Conservation (phyloP, 352 stramenopile genomes). For the Phytophthora ramorum region DNA sequence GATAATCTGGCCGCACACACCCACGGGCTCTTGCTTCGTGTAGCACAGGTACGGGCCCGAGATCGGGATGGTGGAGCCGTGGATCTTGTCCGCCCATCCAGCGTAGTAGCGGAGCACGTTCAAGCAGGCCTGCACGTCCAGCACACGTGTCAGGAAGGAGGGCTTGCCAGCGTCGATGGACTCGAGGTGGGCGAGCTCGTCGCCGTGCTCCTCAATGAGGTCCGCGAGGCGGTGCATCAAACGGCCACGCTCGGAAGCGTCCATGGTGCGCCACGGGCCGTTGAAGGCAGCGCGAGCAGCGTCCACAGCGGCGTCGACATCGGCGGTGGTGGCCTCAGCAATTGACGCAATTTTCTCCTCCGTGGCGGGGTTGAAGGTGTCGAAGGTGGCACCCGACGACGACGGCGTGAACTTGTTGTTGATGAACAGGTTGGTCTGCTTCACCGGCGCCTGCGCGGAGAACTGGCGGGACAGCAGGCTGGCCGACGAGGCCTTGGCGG, state of each 20-base stretch:
- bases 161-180: conserved; percentile 96
- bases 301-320: conserved; percentile 72
- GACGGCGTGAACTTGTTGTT: conserved; percentile 83
- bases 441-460: conserved; percentile 40
- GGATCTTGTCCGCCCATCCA: conserved; percentile 67
- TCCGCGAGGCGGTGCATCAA: conserved; percentile 53
- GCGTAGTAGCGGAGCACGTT: conserved; percentile 93
- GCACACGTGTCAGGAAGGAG: conserved; percentile 82
- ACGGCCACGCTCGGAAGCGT: conserved; percentile 37
- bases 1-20: conserved; percentile 71
- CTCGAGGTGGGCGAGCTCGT: conserved; percentile 85
- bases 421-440: conserved; percentile 85
- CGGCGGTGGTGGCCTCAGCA: conserved; percentile 50
- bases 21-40: conserved; percentile 79
- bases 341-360: conserved; percentile 79
- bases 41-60: conserved; percentile 63
- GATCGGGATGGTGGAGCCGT: conserved; percentile 73
- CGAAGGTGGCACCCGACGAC: conserved; percentile 68
- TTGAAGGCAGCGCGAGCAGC: conserved; percentile 48
- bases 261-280: not conserved
- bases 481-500: conserved; percentile 23
- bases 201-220: conserved; percentile 59
- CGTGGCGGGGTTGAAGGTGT: conserved; percentile 78
- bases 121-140: conserved; percentile 78
- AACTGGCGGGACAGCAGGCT: conserved; percentile 48